phyloP scores from a whole-genome alignment of 148 eudicot species.

The Tetragonia tetragonoides region DNA sequence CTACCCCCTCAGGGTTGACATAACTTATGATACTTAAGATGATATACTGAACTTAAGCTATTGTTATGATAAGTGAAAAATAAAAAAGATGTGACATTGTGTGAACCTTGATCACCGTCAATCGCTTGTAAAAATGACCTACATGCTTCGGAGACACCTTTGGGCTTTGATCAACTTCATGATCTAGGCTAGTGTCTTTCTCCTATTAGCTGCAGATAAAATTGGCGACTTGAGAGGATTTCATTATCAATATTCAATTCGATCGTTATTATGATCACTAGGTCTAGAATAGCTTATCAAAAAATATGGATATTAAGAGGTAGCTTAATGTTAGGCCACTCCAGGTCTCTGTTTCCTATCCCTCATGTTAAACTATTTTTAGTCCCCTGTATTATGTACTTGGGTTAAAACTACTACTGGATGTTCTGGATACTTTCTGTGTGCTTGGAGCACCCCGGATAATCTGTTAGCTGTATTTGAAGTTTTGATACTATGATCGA shows the following conservation, averaged over 20 bases:
- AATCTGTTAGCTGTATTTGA: neutral
- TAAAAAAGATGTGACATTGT: neutral
- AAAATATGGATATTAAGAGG: neutral
- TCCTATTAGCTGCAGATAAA: neutral
- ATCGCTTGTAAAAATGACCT: neutral
- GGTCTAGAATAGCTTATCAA: neutral
- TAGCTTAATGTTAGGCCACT: neutral
- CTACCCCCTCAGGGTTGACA: too few species aligned
- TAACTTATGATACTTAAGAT: too few species aligned
- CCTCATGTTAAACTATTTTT: neutral
- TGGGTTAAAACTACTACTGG: neutral
- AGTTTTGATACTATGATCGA: neutral
- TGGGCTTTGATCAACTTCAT: conserved; percentile 1
- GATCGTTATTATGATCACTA: neutral
- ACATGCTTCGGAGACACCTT: neutral
- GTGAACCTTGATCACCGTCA: neutral
- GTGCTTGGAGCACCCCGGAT: neutral
- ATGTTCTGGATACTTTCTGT: neutral
- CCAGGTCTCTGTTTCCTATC: neutral
- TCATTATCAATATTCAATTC: neutral
- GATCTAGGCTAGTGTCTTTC: neutral
- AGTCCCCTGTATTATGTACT: neutral
- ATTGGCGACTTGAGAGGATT: neutral
- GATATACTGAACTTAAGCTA: neutral
- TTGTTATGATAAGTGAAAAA: neutral